Base-by-base conservation (phyloP, 345 rosid species). In the Citrus trifoliata region DNA sequence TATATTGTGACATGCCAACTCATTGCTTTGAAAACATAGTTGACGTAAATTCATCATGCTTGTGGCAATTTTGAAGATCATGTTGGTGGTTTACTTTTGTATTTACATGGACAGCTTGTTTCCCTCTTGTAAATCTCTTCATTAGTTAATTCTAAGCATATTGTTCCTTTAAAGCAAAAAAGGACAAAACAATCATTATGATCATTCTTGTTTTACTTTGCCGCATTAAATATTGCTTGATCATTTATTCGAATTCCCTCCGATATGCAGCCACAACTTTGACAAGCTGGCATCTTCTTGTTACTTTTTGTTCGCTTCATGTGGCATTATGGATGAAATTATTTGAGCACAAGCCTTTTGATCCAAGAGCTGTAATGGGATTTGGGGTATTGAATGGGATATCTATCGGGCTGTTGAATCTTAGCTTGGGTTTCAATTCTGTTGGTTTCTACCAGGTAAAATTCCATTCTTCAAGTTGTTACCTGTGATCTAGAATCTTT, bases 231-330 rank as follows among this genome's bases (percentile, higher is more conserved):
- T 21, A 42, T 33, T 46, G 22, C 65, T 33, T 64, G 71, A 35
- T 74, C 9, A 10, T 66, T 74, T 61, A 73, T 59, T 60, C 73
- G 74, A 56, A 80, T 24, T 58, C 37, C 62, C 7, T 71, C 25
- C 38, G 48, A 66, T 25, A 21, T 80, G 70, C 92, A 97, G 99
- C 99, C 71, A 97, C 99, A 68, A 97, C 99, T 59, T 85, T 97
- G 93, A 97, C 99, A 62, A 97, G 99, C 87, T 97, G 99, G 99
- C 99, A 97, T 90, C 99, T 97, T 76, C 83, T 97, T 86, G 99
- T 97, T 74, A 97, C 99, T 0, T 97, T 97, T 89, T 94, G 98
- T 81, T 97, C 98, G 67, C 99, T 97, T 87, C 99, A 97, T 75
- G 95, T 93, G 82, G 99, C 99, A 65, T 77, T 94, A 88, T 90